Evolutionary conservation across 1,284 basidiomycete genomes (phyloP).

Genomic region (Malassezia pachydermatis): DNA sequence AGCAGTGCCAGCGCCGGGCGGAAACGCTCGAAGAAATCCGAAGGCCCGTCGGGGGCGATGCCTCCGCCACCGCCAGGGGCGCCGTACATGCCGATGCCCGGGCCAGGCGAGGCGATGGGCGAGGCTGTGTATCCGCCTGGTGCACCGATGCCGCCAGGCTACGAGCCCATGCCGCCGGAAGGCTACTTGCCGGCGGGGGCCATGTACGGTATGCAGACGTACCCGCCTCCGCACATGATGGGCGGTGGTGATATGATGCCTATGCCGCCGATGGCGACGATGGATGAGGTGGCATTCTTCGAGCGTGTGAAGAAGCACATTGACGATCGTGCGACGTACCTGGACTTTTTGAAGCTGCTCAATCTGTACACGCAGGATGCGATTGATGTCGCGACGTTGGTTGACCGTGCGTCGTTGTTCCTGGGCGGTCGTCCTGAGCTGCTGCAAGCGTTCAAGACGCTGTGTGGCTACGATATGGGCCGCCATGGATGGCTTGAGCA

Average conservation of each 20-base stretch:
- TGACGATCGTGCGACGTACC: conserved; percentile 75
- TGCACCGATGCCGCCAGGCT: conserved; percentile 15
- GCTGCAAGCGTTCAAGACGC: conserved; percentile 72
- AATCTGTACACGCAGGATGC: conserved; percentile 86
- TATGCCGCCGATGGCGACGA: conserved; percentile 50
- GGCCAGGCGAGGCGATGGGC: conserved; percentile 13
- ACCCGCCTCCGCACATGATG: conserved; percentile 18
- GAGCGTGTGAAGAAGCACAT: conserved; percentile 79
- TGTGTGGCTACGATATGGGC: conserved; percentile 65
- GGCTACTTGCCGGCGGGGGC: conserved; percentile 18
- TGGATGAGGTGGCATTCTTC: conserved; percentile 87
- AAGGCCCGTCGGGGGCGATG: conserved; percentile 4
- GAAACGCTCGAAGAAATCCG: conserved; percentile 30
- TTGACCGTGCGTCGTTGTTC: conserved; percentile 76
- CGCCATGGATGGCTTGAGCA: conserved; percentile 55
- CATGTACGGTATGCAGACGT: conserved; percentile 18
- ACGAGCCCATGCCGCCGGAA: conserved; percentile 34
- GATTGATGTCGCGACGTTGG: conserved; percentile 74
- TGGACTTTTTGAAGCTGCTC: conserved; percentile 89
- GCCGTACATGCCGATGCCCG: conserved; percentile 16
- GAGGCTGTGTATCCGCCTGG: conserved; percentile 14
- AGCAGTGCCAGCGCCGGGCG: conserved; percentile 23
- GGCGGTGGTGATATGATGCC: conserved; percentile 15
- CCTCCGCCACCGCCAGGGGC: conserved; percentile 12
- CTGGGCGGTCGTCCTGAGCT: conserved; percentile 68